Conservation (phyloP, 148 eudicot species). For the Rhododendron vialii region DNA sequence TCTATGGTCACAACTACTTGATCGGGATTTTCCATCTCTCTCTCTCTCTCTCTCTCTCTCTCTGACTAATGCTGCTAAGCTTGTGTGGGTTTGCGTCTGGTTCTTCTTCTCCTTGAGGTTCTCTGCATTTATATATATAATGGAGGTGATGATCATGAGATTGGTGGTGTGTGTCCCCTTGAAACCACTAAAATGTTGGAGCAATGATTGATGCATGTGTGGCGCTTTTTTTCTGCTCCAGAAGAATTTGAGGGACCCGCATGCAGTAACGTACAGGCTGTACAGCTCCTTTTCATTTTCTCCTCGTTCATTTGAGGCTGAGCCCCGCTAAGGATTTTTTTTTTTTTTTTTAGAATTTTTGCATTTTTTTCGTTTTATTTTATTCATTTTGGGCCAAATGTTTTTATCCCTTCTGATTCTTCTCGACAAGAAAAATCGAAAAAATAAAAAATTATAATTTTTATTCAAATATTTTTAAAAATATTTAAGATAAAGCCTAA, state of each 20-base stretch:
- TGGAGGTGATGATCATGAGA: not conserved
- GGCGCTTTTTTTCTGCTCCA: not conserved
- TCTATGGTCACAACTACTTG: slow-evolving; percentile 25
- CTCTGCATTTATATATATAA: not conserved
- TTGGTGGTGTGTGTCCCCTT: not conserved
- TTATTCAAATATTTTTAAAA: too few relatives aligned
- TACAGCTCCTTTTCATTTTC: not conserved
- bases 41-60: not conserved
- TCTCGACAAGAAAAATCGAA: too few relatives aligned
- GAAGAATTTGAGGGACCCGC: not conserved
- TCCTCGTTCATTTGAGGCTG: too few relatives aligned
- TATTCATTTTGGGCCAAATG: too few relatives aligned
- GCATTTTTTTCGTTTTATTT: too few relatives aligned
- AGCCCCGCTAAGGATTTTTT: too few relatives aligned
- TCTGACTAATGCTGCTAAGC: not conserved
- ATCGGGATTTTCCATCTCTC: slow-evolving; percentile 9
- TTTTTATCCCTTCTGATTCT: too few relatives aligned
- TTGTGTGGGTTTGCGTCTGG: not conserved
- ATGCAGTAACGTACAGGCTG: too few relatives aligned
- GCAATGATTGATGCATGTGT: not conserved
- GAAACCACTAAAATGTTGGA: not conserved
- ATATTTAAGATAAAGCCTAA: too few relatives aligned
- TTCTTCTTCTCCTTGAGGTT: not conserved
- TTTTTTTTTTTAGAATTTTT: too few relatives aligned
- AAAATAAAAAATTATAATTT: too few relatives aligned